These are phyloP conservation scores for Lentinula lateritia DNA, from an alignment of 768 basidiomycete species.

Conservation along the genomic window DNA sequence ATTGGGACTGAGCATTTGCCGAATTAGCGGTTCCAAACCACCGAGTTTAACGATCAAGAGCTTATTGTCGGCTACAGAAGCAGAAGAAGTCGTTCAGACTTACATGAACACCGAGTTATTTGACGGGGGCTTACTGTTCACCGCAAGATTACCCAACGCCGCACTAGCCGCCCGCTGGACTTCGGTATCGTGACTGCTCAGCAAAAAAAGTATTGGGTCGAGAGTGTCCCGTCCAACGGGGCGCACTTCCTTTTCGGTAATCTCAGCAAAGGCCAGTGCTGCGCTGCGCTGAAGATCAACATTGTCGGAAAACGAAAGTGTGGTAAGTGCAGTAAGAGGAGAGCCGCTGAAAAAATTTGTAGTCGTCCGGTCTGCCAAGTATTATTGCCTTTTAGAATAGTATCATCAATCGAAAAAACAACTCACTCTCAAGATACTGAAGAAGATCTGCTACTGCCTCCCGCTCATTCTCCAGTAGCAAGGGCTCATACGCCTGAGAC, in stretches of 20 bases:
- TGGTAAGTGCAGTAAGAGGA: conserved; percentile 89
- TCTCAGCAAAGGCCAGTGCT: conserved; percentile 97
- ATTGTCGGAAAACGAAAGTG: conserved; percentile 97
- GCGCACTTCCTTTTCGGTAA: conserved; percentile 98
- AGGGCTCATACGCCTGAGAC: conserved; percentile 82
- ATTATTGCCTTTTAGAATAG: conserved; percentile 5
- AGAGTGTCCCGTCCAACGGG: conserved; percentile 95
- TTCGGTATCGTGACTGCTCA: conserved; percentile 97
- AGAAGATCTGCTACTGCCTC: conserved; percentile 97
- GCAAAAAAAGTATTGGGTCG: conserved; percentile 95
- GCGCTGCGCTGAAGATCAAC: conserved; percentile 98
- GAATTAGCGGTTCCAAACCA: conserved; percentile 94
- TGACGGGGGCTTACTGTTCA: conserved; percentile 72
- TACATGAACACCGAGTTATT: conserved; percentile 3
- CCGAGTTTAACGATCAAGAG: conserved; percentile 97
- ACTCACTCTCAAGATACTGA: conserved; percentile 95
- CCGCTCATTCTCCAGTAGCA: conserved; percentile 88
- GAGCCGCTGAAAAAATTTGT: conserved; percentile 98
- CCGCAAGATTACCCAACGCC: conserved; percentile 94
- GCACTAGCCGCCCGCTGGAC: conserved; percentile 98
- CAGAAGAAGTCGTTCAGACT: conserved; percentile 13
- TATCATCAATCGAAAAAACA: neutral
- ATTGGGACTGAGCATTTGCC: conserved; percentile 98
- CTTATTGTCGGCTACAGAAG: conserved; percentile 87
- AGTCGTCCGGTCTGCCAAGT: conserved; percentile 79